Percentiles rank a stretch among this genome's conserved stretches.
Conservation (phyloP, 2,329 filamentous ascomycete species). For the Trichoderma guizhouense region DNA sequence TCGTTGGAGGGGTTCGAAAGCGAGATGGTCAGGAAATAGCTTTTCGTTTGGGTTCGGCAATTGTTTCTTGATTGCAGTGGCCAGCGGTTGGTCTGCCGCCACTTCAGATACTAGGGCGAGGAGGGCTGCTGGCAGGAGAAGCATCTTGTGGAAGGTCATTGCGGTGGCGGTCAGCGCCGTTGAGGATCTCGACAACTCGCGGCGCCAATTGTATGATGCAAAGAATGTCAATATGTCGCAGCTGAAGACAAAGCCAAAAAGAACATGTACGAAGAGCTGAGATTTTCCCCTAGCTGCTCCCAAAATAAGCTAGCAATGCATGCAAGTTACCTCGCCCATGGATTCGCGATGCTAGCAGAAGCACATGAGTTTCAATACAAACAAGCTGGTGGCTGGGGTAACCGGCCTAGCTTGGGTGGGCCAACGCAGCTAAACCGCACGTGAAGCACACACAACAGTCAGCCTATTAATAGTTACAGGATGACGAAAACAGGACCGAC, state of each 20-base stretch:
- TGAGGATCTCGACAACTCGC: neutral
- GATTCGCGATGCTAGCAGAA: neutral
- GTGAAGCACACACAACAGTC: neutral
- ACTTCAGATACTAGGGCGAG: constrained; percentile 43
- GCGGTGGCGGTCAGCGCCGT: constrained; percentile 2
- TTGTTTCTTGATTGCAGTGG: constrained; percentile 70
- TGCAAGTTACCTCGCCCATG: neutral
- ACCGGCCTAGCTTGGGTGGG: constrained; percentile 7
- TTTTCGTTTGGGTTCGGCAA: constrained; percentile 67
- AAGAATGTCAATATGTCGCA: too few species aligned
- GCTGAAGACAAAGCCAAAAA: neutral
- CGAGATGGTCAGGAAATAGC: constrained; percentile 66
- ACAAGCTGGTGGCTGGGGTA: constrained; percentile 16
- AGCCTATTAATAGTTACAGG: neutral
- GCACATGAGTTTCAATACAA: neutral
- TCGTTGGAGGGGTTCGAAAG: constrained; percentile 38
- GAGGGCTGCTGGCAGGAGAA: constrained; percentile 42
- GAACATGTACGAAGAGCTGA: neutral
- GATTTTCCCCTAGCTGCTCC: neutral
- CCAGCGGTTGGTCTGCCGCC: constrained; percentile 38
- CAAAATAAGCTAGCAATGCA: neutral
- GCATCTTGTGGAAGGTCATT: constrained; percentile 41
- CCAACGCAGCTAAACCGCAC: neutral
- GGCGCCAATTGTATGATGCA: neutral
- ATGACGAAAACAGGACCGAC: neutral